Evolutionary conservation across 2,329 filamentous ascomycete genomes (phyloP).

Genomic region (Neoarthrinium moseri): DNA sequence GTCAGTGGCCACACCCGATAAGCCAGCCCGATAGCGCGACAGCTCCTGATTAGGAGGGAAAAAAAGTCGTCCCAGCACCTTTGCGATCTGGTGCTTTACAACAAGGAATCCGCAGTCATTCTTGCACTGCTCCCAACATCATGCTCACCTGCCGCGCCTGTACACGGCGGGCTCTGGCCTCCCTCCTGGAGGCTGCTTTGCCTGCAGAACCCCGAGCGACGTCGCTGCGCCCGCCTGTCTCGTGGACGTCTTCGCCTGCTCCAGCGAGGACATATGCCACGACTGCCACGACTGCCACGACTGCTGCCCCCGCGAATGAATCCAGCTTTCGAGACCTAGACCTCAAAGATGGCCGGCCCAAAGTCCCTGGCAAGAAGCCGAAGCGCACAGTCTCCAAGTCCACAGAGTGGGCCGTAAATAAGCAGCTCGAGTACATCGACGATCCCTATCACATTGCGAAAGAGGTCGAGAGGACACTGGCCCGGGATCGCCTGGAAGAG

Average conservation of each 20-base stretch:
- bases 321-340: background rate
- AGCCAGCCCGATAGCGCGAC: conserved; percentile 2
- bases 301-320: background rate
- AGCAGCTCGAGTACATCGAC: conserved; percentile 60
- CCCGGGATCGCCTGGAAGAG: conserved; percentile 59
- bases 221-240: conserved; percentile 7
- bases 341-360: background rate
- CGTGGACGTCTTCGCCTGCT: conserved; percentile 9
- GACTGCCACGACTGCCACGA: conserved; percentile 1
- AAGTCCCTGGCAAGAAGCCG: conserved; percentile 16
- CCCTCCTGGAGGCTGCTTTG: conserved; percentile 15
- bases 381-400: conserved; percentile 23
- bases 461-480: conserved; percentile 62
- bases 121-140: conserved; percentile 7
- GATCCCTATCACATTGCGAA: conserved; percentile 74
- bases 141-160: conserved; percentile 42
- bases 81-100: background rate
- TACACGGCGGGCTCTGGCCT: conserved; percentile 23
- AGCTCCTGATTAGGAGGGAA: background rate
- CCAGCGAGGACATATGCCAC: conserved; percentile 21
- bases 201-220: conserved; percentile 12
- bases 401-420: conserved; percentile 38
- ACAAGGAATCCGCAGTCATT: too few species aligned
- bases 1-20: conserved; percentile 9
- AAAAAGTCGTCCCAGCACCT: background rate